Evolutionary conservation across 2,329 filamentous ascomycete genomes (phyloP).

Genomic region (Beauveria pseudobassiana): DNA sequence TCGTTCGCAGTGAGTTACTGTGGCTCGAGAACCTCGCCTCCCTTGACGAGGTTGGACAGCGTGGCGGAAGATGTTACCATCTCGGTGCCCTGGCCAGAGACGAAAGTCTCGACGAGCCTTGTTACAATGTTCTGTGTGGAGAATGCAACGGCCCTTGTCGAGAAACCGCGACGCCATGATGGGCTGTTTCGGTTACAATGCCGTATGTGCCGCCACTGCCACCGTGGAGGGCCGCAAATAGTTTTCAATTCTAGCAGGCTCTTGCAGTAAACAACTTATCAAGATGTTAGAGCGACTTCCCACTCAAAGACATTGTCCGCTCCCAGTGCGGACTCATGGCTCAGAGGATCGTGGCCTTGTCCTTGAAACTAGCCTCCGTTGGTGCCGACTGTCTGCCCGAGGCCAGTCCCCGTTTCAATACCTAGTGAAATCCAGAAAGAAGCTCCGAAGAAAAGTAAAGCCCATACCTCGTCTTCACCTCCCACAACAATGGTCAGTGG

Average conservation of each 20-base stretch:
- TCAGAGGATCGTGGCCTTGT: neutral
- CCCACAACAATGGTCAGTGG: neutral
- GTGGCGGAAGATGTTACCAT: neutral
- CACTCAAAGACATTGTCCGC: slow-evolving; percentile 35
- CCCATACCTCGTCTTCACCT: neutral
- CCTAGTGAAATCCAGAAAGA: too few species aligned
- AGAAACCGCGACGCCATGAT: neutral
- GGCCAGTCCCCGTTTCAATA: neutral
- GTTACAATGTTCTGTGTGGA: neutral
- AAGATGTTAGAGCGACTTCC: slow-evolving; percentile 40
- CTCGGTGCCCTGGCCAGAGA: neutral
- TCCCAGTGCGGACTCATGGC: neutral
- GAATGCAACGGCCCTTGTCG: neutral
- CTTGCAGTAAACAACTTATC: slow-evolving; percentile 21
- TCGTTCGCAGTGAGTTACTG: neutral
- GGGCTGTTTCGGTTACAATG: slow-evolving; percentile 18
- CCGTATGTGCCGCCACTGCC: slow-evolving; percentile 36
- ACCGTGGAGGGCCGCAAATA: slow-evolving; percentile 37
- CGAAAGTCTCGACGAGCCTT: neutral
- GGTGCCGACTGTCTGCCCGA: neutral
- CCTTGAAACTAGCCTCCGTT: neutral
- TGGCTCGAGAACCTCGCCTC: neutral
- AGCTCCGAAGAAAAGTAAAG: neutral
- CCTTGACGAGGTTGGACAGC: neutral
- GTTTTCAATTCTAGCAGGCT: slow-evolving; percentile 19